Percentiles rank a stretch among this genome's conserved stretches.
phyloP scores from a whole-genome alignment of 164 flowering plant genomes.

The Liriodendron chinense region DNA sequence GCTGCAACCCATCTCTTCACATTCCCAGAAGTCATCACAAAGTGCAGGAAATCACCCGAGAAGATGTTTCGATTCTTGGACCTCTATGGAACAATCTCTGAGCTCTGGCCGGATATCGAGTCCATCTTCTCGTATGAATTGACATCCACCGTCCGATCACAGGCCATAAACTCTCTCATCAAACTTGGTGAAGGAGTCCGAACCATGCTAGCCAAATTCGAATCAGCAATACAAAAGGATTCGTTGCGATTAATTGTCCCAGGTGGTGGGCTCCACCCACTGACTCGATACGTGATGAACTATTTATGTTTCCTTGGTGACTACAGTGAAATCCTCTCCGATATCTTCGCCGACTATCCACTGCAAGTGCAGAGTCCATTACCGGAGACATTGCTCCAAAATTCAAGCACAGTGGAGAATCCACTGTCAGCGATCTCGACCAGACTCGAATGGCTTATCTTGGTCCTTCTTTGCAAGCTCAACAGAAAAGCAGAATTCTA shows the following conservation, averaged over 20 bases:
- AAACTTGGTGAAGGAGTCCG: conserved; percentile 41
- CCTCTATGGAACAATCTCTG: conserved; percentile 47
- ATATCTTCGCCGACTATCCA: conserved; percentile 45
- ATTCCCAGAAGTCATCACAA: conserved; percentile 50
- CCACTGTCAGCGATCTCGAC: conserved; percentile 20
- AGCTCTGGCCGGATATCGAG: conserved; percentile 51
- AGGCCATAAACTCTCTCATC: conserved; percentile 38
- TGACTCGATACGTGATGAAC: conserved; percentile 51
- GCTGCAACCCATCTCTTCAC: conserved; percentile 43
- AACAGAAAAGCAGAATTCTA: conserved; percentile 51
- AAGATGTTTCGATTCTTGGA: conserved; percentile 56
- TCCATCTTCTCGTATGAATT: conserved; percentile 52
- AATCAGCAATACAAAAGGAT: conserved; percentile 48
- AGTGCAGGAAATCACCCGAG: conserved; percentile 49
- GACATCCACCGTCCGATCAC: conserved; percentile 37
- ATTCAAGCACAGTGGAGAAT: conserved; percentile 15
- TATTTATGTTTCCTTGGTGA: conserved; percentile 47
- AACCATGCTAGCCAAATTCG: conserved; percentile 43
- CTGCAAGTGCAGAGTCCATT: conserved; percentile 19
- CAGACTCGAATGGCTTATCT: conserved; percentile 54
- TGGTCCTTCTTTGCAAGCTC: conserved; percentile 60
- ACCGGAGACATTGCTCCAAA: neutral
- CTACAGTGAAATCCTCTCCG: conserved; percentile 38
- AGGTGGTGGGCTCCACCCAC: conserved; percentile 59
- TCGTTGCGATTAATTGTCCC: conserved; percentile 32